A percentile compares a stretch with the other conserved stretches of the same genome.
Evolutionary conservation across 1,284 basidiomycete species (phyloP).

Genomic region (Ustilago hordei): DNA sequence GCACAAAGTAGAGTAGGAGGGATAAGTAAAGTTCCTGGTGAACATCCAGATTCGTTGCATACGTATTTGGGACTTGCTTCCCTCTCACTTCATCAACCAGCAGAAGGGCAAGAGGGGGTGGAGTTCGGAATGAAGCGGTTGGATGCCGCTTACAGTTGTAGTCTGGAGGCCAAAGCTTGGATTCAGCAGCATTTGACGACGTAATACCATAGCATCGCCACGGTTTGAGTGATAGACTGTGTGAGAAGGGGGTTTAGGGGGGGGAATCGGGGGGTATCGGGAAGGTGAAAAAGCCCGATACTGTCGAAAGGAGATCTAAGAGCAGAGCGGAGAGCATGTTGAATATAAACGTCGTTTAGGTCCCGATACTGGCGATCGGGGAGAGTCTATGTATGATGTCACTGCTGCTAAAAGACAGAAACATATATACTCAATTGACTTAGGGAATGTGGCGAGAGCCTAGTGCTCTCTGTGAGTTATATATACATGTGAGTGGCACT

Average conservation of each 20-base stretch:
- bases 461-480: no score
- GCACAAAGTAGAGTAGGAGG: slow-evolving; percentile 62
- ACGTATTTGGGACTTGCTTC: slow-evolving; percentile 63
- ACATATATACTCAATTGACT: no score
- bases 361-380: no score
- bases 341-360: no score
- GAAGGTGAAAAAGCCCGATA: not conserved
- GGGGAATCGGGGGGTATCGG: no score
- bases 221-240: not conserved
- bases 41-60: slow-evolving; percentile 64
- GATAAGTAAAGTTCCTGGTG: slow-evolving; percentile 59
- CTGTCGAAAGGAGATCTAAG: not conserved
- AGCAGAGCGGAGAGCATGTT: no score
- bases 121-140: slow-evolving; percentile 26
- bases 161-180: slow-evolving; percentile 19
- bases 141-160: slow-evolving; percentile 35
- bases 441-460: no score
- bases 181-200: slow-evolving; percentile 14
- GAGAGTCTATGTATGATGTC: no score
- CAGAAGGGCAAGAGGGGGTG: not conserved
- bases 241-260: no score
- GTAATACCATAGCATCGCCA: not conserved
- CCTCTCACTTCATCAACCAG: slow-evolving; percentile 51
- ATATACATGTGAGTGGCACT: no score
- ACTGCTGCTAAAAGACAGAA: no score